A percentile compares a stretch with the other conserved stretches of the same genome.
phyloP scores from a whole-genome alignment of 441 rosid genomes.

The Pelargonium citronellum region DNA sequence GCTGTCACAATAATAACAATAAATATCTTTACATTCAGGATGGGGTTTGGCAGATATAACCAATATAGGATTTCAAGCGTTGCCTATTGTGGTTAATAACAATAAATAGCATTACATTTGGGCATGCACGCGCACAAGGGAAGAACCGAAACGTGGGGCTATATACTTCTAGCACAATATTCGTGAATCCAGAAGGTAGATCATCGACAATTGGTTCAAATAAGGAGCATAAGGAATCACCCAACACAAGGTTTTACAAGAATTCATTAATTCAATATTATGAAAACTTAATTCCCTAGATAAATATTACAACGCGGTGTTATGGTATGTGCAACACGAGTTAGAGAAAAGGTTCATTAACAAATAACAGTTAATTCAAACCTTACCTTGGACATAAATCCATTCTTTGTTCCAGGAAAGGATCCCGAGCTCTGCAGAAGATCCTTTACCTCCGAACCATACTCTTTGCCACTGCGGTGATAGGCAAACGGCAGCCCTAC shows the following conservation, averaged over 20 bases:
- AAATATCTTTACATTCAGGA: neutral
- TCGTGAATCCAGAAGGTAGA: neutral
- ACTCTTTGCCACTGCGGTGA: conserved; percentile 1
- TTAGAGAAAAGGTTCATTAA: neutral
- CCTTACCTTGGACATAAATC: conserved; percentile 4
- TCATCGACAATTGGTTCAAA: neutral
- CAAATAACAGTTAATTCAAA: neutral
- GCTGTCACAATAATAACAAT: neutral
- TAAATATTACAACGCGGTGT: too few relatives aligned
- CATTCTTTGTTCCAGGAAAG: neutral
- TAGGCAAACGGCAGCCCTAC: conserved; percentile 4
- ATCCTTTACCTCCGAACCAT: neutral
- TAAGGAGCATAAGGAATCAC: neutral
- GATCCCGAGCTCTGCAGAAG: neutral
- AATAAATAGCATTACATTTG: too few relatives aligned
- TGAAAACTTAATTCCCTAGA: too few relatives aligned
- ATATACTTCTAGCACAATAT: neutral
- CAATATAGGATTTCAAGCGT: neutral
- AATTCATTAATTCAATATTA: too few relatives aligned
- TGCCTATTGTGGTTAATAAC: neutral
- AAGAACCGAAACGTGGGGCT: neutral
- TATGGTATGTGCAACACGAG: too few relatives aligned
- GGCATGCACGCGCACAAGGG: neutral
- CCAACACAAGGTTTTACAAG: too few relatives aligned
- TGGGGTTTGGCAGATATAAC: neutral